Evolutionary conservation across 805 yeast species (phyloP).

Genomic region (Candida yuanshanica): DNA sequence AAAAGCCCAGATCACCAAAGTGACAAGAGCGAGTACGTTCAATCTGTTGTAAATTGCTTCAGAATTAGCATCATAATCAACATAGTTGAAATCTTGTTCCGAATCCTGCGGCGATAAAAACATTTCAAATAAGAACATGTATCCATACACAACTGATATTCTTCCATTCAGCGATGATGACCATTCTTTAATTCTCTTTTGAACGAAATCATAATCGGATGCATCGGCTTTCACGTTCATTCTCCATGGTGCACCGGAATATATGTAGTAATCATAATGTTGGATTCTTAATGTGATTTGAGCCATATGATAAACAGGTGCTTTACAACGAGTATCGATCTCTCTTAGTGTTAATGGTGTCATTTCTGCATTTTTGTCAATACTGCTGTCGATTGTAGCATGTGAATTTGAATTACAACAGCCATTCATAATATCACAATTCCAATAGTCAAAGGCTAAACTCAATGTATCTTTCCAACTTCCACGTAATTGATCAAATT

Average conservation of each 20-base stretch:
- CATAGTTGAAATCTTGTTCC: conserved; percentile 32
- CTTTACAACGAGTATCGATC: conserved; percentile 48
- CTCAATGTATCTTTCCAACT: conserved; percentile 71
- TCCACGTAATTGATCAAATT: conserved; percentile 34
- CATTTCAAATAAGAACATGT: conserved; percentile 56
- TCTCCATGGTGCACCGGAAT: conserved; percentile 78
- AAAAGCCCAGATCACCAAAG: conserved; percentile 44
- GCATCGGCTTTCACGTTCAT: conserved; percentile 61
- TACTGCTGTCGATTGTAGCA: conserved; percentile 10
- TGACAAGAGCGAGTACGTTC: conserved; percentile 28
- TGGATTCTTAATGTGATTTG: conserved; percentile 67
- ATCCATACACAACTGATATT: conserved; percentile 54
- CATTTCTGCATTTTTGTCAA: conserved; percentile 7
- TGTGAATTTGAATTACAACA: conserved; percentile 23
- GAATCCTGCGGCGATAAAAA: conserved; percentile 48
- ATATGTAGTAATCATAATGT: conserved; percentile 73
- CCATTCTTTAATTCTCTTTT: conserved; percentile 48
- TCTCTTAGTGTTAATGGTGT: conserved; percentile 18
- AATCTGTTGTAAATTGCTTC: conserved; percentile 42
- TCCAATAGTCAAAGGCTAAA: conserved; percentile 69
- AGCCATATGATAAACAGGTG: conserved; percentile 66
- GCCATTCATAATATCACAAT: conserved; percentile 37
- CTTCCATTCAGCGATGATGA: conserved; percentile 42
- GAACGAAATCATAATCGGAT: conserved; percentile 43
- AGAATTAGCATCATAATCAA: conserved; percentile 43